Conservation (phyloP, 129 eudicot species). For the Ambrosia trifida region DNA sequence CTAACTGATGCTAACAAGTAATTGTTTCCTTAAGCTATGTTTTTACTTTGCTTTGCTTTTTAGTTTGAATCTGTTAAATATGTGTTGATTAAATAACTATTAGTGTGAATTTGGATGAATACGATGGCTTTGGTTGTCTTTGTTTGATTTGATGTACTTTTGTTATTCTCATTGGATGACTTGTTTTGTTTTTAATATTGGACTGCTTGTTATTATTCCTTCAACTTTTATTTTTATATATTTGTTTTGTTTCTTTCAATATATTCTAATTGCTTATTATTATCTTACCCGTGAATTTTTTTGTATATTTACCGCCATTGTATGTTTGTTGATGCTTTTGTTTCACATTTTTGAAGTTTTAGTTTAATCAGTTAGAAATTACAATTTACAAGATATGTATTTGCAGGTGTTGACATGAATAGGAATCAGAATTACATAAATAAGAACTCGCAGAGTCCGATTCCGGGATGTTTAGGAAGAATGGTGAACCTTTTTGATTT, state of each 20-base stretch:
- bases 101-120: conserved; percentile 23
- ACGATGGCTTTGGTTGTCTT: conserved; percentile 28
- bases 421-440: conserved; percentile 45
- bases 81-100: conserved; percentile 9
- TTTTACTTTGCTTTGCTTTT: not conserved
- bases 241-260: conserved; percentile 14
- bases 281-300: conserved; percentile 13
- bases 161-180: conserved; percentile 18
- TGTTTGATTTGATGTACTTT: conserved; percentile 45
- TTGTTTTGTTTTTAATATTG: conserved; percentile 21
- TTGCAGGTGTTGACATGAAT: conserved; percentile 68
- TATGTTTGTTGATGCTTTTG: not conserved
- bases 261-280: conserved; percentile 17
- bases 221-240: conserved; percentile 5
- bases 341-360: not conserved
- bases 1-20: not conserved
- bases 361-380: not conserved
- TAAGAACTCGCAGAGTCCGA: conserved; percentile 46
- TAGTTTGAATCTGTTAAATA: conserved; percentile 15
- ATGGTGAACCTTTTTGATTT: conserved; percentile 83
- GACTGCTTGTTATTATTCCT: conserved; percentile 34
- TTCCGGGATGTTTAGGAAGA: conserved; percentile 87
- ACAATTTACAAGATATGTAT: conserved; percentile 4
- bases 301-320: conserved; percentile 5
- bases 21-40: not conserved